These are phyloP conservation scores for Lactuca sativa DNA, from an alignment of 129 eudicot species.

Conservation along the genomic window DNA sequence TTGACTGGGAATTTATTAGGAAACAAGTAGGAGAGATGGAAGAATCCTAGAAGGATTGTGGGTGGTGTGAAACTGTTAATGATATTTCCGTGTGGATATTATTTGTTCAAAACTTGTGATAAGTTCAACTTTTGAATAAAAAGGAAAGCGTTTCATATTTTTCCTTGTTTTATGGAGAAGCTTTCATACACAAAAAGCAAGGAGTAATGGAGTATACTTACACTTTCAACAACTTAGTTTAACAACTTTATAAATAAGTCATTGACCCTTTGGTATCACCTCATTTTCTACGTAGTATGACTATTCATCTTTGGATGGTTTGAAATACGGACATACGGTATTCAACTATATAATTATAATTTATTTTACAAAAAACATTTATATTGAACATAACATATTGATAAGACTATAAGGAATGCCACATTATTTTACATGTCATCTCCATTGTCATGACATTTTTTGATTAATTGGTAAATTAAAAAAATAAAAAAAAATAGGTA, in stretches of 20 bases:
- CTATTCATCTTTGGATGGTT: not conserved
- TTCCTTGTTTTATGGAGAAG: conserved; percentile 17
- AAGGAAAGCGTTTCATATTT: not conserved
- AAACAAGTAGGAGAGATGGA: conserved; percentile 25
- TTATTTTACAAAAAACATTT: not conserved
- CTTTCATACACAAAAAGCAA: conserved; percentile 16
- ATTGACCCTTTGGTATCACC: conserved; percentile 15
- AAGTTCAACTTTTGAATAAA: not conserved
- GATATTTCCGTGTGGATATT: not conserved
- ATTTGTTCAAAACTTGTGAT: not conserved
- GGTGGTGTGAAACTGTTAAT: conserved; percentile 4
- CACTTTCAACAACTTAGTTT: conserved; percentile 23
- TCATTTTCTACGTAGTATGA: not conserved
- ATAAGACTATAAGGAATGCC: no score
- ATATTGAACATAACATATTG: no score
- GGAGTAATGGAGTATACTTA: not conserved
- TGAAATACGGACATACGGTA: not conserved
- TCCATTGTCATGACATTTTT: no score
- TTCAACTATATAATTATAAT: not conserved
- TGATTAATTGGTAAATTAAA: no score
- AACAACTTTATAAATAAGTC: conserved; percentile 12
- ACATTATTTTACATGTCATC: no score
- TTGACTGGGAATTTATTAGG: conserved; percentile 24
- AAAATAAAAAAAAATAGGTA: no score
- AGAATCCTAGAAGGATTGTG: conserved; percentile 30